Conservation (phyloP, 2,329 filamentous ascomycete species). For the Teratosphaeria epicoccoides region DNA sequence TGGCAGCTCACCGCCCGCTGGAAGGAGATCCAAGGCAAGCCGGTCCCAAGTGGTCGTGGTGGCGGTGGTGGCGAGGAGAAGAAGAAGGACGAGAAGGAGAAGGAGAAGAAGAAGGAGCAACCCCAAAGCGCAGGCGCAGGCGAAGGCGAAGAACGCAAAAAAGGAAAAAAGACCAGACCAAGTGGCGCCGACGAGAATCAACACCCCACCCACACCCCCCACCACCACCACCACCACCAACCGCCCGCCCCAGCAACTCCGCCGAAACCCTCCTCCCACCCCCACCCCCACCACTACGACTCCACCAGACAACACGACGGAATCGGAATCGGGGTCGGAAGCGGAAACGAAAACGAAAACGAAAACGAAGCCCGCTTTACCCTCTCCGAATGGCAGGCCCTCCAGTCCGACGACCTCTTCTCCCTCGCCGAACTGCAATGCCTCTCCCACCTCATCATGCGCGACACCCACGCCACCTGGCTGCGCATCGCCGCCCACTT, state of each 20-base stretch:
- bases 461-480: constrained; percentile 36
- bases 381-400: constrained; percentile 19
- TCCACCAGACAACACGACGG: not conserved
- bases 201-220: not conserved
- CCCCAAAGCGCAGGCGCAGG: constrained; percentile 8
- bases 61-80: constrained; percentile 11
- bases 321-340: too few relatives aligned
- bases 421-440: constrained; percentile 29
- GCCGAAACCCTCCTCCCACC: constrained; percentile 9
- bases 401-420: constrained; percentile 28
- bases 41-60: not conserved
- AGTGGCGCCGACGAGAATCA: not conserved
- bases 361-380: constrained; percentile 20
- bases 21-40: constrained; percentile 24
- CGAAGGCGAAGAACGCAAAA: constrained; percentile 6
- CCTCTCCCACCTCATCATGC: constrained; percentile 34
- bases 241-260: constrained; percentile 1
- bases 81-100: constrained; percentile 9
- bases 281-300: not conserved
- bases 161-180: constrained; percentile 1
- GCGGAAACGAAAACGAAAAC: constrained; percentile 1
- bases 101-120: constrained; percentile 15
- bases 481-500: constrained; percentile 37
- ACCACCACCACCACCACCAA: not conserved
- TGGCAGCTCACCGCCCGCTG: constrained; percentile 20